Conservation (phyloP, 2,329 filamentous ascomycete genomes). For the Penicillium sp. region DNA sequence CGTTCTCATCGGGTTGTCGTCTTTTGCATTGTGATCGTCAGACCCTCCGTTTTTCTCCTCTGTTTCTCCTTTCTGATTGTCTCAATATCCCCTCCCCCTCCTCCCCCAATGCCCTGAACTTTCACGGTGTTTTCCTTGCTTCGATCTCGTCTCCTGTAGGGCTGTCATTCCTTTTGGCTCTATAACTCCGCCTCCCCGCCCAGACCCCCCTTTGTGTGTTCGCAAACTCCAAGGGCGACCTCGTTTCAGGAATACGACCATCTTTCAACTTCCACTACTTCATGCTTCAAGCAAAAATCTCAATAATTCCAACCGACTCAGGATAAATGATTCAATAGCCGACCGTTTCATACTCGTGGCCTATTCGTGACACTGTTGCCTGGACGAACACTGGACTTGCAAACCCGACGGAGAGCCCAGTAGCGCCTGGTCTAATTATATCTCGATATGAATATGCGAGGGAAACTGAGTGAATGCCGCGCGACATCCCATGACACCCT, state of each 20-base stretch:
- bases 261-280: constrained; percentile 36
- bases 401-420: background rate
- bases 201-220: constrained; percentile 1
- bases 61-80: constrained; percentile 9
- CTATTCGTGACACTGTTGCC: background rate
- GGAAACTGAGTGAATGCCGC: constrained; percentile 60
- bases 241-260: background rate
- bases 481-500: constrained; percentile 56
- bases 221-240: background rate
- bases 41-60: constrained; percentile 24
- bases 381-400: background rate
- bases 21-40: constrained; percentile 28
- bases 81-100: background rate
- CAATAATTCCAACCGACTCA: constrained; percentile 6
- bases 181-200: constrained; percentile 13
- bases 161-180: constrained; percentile 30
- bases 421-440: background rate
- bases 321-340: constrained; percentile 12
- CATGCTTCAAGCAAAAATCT: constrained; percentile 11
- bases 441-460: constrained; percentile 54
- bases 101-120: background rate
- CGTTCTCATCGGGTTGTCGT: constrained; percentile 1
- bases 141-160: constrained; percentile 11
- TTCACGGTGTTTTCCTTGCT: background rate
- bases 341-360: background rate